Evolutionary conservation across 768 basidiomycete species (phyloP).

Genomic region (Pholiota molesta): DNA sequence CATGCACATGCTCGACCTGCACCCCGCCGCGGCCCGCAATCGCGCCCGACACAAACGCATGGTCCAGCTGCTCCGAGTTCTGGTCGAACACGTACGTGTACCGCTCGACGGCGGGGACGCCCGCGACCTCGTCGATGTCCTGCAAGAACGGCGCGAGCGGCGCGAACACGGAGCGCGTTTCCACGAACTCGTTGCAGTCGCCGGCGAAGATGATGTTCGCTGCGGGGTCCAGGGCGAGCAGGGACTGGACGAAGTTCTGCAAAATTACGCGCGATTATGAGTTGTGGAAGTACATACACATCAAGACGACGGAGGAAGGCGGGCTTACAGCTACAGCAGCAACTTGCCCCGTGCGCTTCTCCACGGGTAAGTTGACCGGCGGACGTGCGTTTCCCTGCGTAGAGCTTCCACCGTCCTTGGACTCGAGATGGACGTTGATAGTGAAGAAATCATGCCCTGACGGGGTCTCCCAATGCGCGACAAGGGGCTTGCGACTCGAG

Average conservation of each 20-base stretch:
- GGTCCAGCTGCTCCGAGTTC: conserved; percentile 62
- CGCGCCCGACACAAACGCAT: conserved; percentile 55
- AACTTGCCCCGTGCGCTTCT: conserved; percentile 52
- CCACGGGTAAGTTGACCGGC: conserved; percentile 56
- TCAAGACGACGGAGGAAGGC: background rate
- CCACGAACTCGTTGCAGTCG: conserved; percentile 64
- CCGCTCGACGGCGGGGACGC: conserved; percentile 49
- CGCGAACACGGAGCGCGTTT: conserved; percentile 53
- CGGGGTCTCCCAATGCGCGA: conserved; percentile 55
- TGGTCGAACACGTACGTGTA: conserved; percentile 68
- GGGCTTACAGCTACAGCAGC: conserved; percentile 49
- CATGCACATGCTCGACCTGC: conserved; percentile 60
- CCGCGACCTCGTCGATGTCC: conserved; percentile 56
- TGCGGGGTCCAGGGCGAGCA: conserved; percentile 42
- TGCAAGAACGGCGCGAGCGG: conserved; percentile 42
- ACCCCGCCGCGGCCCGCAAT: conserved; percentile 39
- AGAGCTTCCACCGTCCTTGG: conserved; percentile 59
- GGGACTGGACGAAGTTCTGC: conserved; percentile 53
- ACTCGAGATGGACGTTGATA: conserved; percentile 61
- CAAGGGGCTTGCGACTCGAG: conserved; percentile 60
- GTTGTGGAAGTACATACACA: background rate
- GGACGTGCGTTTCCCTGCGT: conserved; percentile 59
- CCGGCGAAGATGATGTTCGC: conserved; percentile 59
- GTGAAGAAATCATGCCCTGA: conserved; percentile 53
- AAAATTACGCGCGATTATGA: background rate